Evolutionary conservation across 2,329 filamentous ascomycete genomes (phyloP).

Genomic region (Tolypocladium nubicola): DNA sequence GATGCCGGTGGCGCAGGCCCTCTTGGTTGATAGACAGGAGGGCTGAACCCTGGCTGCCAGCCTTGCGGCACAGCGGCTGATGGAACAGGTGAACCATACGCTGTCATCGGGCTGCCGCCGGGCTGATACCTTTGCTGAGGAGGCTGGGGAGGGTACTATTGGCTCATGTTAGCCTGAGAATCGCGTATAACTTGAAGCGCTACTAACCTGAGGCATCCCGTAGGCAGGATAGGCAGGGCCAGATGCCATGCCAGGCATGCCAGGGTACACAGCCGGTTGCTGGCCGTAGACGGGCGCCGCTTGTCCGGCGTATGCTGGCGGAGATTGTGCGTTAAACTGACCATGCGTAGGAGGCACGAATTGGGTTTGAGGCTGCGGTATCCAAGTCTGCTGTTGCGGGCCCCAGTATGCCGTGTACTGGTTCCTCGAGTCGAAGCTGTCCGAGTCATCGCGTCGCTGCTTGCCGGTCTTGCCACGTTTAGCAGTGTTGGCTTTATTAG

Average conservation of each 20-base stretch:
- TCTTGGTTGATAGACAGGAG: constrained; percentile 18
- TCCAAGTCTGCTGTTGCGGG: constrained; percentile 47
- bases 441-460: constrained; percentile 53
- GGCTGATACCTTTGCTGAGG: constrained; percentile 20
- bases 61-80: constrained; percentile 17
- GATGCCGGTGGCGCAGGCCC: constrained; percentile 18
- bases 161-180: constrained; percentile 2
- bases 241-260: constrained; percentile 32
- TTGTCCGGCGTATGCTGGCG: constrained; percentile 35
- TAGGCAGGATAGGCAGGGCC: constrained; percentile 35
- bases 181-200: background rate
- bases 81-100: constrained; percentile 23
- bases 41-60: constrained; percentile 27
- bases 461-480: constrained; percentile 59
- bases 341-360: constrained; percentile 35
- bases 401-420: constrained; percentile 62
- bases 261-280: constrained; percentile 30
- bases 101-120: constrained; percentile 23
- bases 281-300: constrained; percentile 35
- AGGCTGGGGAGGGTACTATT: constrained; percentile 19
- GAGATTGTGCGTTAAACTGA: constrained; percentile 31
- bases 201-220: constrained; percentile 33
- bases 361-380: constrained; percentile 34
- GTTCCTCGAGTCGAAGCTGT: constrained; percentile 54
- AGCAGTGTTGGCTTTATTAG: constrained; percentile 61